Evolutionary conservation across 2,329 filamentous ascomycete genomes (phyloP), one percentile per base, ranked within the genome.

Genomic region (Sporothrix schenckii): DNA sequence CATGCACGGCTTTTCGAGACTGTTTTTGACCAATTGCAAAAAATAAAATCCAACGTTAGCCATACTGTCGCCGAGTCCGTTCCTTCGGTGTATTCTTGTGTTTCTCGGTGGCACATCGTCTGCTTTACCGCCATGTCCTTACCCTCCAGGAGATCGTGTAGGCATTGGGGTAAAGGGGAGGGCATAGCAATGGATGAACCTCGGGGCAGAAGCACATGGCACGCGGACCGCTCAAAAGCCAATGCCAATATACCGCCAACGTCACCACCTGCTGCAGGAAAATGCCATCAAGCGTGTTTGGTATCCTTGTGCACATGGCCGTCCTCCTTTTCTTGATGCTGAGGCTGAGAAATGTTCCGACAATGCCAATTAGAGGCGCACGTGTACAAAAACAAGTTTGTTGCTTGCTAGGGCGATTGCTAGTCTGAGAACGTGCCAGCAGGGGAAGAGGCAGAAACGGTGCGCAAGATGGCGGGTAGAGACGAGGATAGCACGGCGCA

Each of bases 1-100:
- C 87, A 97, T 96, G 84, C 95, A 98, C 68, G 94, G 92, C 78
- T 91, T 91, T 83, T 97, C 94, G 80, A 97, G 91, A 78, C 86
- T 92, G 91, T 85, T 86, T 34, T 74, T 80, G 71, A 74, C 74
- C 75, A 13, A 39, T 47, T 34, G 50, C 39, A 34, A 68, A 54
- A 13, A 13, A 16, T 34, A 16, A 44, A 47, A 56, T 24, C 21
- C 39, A 65, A 52, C 9, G 70, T 71, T 66, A 71, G 70, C 53
- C 41, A 50, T 49, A 50, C 53, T 60, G 30, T 68, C 9, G 41
- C n/a, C 66, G 52, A 6, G 16, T 49, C 39, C 24, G 39, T 19
- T 21, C 24, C 30, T 39, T n/a, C 14, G 24, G 16, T 44, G n/a
- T 9, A 24, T 50, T 21, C 11, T 44, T 13, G 13, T 16, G 41